Base-by-base conservation (phyloP, 129 eudicot genomes). In the Arctium lappa region DNA sequence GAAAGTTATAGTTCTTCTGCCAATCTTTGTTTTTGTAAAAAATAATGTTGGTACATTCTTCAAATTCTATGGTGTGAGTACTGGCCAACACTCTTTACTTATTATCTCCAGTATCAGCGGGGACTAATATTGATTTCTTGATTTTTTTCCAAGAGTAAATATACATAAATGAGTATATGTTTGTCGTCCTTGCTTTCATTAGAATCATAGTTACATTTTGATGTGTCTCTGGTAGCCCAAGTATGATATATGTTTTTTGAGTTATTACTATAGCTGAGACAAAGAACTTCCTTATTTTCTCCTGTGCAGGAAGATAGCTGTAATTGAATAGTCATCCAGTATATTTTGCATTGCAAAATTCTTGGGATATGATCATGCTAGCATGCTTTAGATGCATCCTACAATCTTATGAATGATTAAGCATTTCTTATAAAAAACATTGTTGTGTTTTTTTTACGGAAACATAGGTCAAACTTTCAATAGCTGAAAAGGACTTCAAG, bases 391-490 rank as follows among this genome's bases (percentile, higher is more conserved):
- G 40, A 13, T 11, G 34, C 68, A 50, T 39, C 38, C 70, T 16
- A 8, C 53, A 76, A 18, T 65, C 38, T 38, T 39, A 13, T 60
- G 22, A 72, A 56, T 13, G 22, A 53, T 53, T 82, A 63, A 40
- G 16, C 33, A 13, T 5, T 63, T 78, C 33, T 77, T 56, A 42
- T 53, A 6, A 29, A 9, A 69, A 12, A 8, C 18, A 15, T 32
- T 77, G 48, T 68, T 63, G 39, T 81, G 29, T 40, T 44, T 74
- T 30, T 77, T 39, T 9, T 77, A 34, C 50, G 5, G 27, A 63
- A 68, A 76, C 78, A 70, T 87, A 96, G 99, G 94, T 90, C 72
- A 86, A 89, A 75, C 88, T 90, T 82, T 81, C 95, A 69, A 78
- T 88, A 73, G 89, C 91, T 44, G 98, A 91, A 37, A 87, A 90